A percentile compares a stretch with the other conserved stretches of the same genome.
phyloP scores from a whole-genome alignment of 345 rosid genomes.

The Hevea brasiliensis region DNA sequence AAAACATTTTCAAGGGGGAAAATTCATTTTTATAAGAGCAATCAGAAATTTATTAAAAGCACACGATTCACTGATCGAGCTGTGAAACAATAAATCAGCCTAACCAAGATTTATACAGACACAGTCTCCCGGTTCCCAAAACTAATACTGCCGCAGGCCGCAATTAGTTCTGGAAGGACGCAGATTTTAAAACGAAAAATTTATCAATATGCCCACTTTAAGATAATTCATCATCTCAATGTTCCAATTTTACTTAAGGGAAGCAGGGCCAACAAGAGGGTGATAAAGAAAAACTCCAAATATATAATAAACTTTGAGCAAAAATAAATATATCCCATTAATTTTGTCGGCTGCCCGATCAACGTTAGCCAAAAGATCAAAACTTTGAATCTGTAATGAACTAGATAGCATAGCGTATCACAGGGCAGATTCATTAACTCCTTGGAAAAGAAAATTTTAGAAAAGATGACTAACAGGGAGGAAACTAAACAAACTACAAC shows the following conservation, averaged over 20 bases:
- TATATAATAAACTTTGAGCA: no score
- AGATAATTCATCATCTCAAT: no score
- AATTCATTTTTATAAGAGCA: no score
- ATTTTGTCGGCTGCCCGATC: no score
- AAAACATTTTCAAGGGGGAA: no score
- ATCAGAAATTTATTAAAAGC: no score
- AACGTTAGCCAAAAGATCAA: background rate
- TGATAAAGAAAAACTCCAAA: no score
- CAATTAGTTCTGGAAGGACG: background rate
- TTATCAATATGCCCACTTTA: background rate
- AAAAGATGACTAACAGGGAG: background rate
- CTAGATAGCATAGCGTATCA: background rate
- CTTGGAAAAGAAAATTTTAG: no score
- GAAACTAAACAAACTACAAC: background rate
- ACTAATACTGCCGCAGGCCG: background rate
- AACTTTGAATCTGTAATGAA: background rate
- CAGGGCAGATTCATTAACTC: background rate
- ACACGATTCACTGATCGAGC: no score
- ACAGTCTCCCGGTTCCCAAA: background rate
- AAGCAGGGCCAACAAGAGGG: no score
- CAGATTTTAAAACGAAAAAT: background rate
- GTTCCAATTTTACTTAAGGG: no score
- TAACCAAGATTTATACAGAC: background rate
- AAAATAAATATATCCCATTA: no score
- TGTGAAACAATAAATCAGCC: background rate